Percentiles rank a stretch among this genome's conserved stretches.
phyloP scores from a whole-genome alignment of 306 rosid genomes.

The Myrica gale region DNA sequence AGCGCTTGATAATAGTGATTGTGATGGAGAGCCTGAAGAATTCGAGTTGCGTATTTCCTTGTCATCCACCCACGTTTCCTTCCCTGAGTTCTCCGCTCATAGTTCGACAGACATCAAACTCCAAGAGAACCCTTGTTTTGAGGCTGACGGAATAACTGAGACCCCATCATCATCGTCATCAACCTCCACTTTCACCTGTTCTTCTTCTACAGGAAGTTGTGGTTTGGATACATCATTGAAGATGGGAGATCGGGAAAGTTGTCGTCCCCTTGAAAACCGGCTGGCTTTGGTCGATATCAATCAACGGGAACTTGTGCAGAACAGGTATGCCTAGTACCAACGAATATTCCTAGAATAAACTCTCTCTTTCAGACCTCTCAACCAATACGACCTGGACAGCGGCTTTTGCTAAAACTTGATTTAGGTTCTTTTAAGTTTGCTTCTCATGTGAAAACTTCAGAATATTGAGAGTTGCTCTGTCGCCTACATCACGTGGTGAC shows the following conservation, averaged over 20 bases:
- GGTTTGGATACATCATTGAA: not conserved
- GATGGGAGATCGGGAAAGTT: not conserved
- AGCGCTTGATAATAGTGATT: slow-evolving; percentile 12
- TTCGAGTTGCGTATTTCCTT: slow-evolving; percentile 43
- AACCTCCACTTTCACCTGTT: slow-evolving; percentile 9
- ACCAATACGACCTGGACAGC: too few relatives aligned
- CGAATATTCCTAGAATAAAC: too few relatives aligned
- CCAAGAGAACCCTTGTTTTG: not conserved
- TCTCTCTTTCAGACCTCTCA: too few relatives aligned
- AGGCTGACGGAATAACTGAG: not conserved
- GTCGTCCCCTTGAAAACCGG: not conserved
- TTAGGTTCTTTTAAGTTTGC: too few relatives aligned
- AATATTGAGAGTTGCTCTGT: too few relatives aligned
- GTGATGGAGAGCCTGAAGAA: slow-evolving; percentile 8
- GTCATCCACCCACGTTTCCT: too few relatives aligned
- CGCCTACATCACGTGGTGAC: too few relatives aligned
- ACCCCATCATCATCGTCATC: slow-evolving; percentile 1
- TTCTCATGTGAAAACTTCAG: too few relatives aligned
- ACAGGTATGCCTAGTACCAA: not conserved
- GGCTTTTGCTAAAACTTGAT: too few relatives aligned
- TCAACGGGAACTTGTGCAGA: not conserved
- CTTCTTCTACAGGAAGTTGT: not conserved
- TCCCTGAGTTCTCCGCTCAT: slow-evolving; percentile 25
- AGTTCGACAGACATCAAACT: not conserved
- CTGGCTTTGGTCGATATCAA: not conserved